phyloP scores from a whole-genome alignment of 1,139 yeast species.

The Protomyces gravidus region DNA sequence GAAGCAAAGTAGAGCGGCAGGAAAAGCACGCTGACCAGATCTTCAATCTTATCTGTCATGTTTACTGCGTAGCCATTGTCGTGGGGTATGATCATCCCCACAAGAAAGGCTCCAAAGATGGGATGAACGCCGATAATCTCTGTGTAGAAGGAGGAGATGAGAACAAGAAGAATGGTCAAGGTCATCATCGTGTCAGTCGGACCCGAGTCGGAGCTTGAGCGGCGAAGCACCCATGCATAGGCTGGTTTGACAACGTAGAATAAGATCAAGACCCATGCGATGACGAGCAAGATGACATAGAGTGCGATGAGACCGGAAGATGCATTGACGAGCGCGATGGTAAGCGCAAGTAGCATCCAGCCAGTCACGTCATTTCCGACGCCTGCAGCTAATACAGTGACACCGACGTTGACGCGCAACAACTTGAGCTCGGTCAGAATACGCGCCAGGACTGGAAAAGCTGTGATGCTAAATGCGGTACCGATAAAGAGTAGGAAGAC shows the following conservation, averaged over 20 bases:
- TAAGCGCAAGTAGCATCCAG: slow-evolving; percentile 71
- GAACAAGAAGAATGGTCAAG: slow-evolving; percentile 53
- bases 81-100: slow-evolving; percentile 72
- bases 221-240: slow-evolving; percentile 47
- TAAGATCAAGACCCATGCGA: slow-evolving; percentile 63
- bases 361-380: slow-evolving; percentile 75
- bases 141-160: slow-evolving; percentile 68
- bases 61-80: slow-evolving; percentile 67
- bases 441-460: slow-evolving; percentile 77
- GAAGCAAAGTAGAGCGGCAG: slow-evolving; percentile 75
- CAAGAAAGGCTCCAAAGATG: slow-evolving; percentile 75
- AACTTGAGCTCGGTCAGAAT: slow-evolving; percentile 67
- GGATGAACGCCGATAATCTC: slow-evolving; percentile 78
- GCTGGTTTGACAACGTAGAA: slow-evolving; percentile 54
- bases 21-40: slow-evolving; percentile 62
- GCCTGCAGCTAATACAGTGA: slow-evolving; percentile 76
- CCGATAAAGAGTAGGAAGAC: slow-evolving; percentile 28
- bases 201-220: slow-evolving; percentile 53
- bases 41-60: slow-evolving; percentile 70
- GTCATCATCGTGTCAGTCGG: slow-evolving; percentile 64
- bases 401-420: slow-evolving; percentile 68
- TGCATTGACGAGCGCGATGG: slow-evolving; percentile 69
- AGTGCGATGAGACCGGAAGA: slow-evolving; percentile 63
- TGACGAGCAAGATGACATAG: slow-evolving; percentile 59
- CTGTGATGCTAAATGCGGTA: slow-evolving; percentile 69